These are phyloP conservation scores for Medicago arabica DNA, from an alignment of 306 rosid species.

Conservation along the genomic window DNA sequence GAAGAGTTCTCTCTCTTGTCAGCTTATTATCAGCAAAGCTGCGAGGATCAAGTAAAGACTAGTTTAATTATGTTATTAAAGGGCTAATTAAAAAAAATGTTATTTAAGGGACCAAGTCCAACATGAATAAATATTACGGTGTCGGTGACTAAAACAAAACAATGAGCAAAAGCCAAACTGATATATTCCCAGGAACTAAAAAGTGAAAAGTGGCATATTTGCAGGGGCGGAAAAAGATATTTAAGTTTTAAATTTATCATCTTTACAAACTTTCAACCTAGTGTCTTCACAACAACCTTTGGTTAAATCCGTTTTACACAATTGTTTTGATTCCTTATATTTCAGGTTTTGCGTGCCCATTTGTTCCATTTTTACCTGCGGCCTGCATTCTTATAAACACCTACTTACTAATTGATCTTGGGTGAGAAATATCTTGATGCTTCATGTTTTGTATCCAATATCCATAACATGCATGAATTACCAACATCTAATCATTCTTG, in stretches of 20 bases:
- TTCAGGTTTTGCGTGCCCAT: constrained; percentile 76
- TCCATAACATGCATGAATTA: background rate
- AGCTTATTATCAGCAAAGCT: background rate
- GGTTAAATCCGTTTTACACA: constrained; percentile 15
- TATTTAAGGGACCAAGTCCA: background rate
- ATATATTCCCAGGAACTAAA: background rate
- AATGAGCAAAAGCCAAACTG: background rate
- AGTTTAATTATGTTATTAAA: background rate
- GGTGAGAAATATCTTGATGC: constrained; percentile 53
- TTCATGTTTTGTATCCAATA: constrained; percentile 9
- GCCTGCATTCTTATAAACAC: constrained; percentile 73
- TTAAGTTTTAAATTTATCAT: constrained; percentile 20
- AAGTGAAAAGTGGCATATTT: background rate
- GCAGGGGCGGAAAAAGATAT: too few species aligned
- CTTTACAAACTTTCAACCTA: background rate
- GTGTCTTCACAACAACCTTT: background rate
- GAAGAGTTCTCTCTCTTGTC: constrained; percentile 9
- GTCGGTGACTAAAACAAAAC: background rate
- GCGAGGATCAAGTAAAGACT: background rate
- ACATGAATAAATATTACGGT: background rate
- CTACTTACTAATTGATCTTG: constrained; percentile 68
- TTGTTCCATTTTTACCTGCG: constrained; percentile 74
- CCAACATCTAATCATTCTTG: constrained; percentile 16
- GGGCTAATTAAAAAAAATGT: background rate
- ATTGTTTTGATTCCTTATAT: constrained; percentile 14